A percentile compares a stretch with the other conserved stretches of the same genome.
Evolutionary conservation across 2,329 filamentous ascomycete species (phyloP).

Genomic region (Neocucurbitaria cava): DNA sequence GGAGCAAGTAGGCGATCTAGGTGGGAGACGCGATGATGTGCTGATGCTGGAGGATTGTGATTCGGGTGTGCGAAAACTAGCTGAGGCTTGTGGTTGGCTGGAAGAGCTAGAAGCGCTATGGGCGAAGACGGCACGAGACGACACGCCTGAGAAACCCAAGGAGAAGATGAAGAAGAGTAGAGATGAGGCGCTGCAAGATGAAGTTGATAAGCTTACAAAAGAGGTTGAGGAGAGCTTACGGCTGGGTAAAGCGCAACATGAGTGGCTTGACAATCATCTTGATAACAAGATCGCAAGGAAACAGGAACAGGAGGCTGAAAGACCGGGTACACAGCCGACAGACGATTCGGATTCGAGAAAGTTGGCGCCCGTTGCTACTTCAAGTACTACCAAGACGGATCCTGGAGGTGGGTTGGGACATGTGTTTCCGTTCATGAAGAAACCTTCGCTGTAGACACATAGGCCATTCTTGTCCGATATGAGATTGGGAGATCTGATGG

Average conservation of each 20-base stretch:
- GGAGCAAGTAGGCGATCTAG: conserved; percentile 81
- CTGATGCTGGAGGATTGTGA: conserved; percentile 84
- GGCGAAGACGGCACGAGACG: conserved; percentile 63
- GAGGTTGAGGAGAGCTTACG: conserved; percentile 64
- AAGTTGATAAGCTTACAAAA: conserved; percentile 64
- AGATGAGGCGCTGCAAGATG: conserved; percentile 64
- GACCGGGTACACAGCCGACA: conserved; percentile 5
- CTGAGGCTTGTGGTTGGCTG: conserved; percentile 81
- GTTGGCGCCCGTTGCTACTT: conserved; percentile 13
- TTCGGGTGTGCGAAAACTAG: conserved; percentile 77
- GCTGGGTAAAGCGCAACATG: conserved; percentile 34
- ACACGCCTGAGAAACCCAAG: conserved; percentile 42
- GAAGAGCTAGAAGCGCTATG: conserved; percentile 82
- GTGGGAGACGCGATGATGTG: conserved; percentile 82
- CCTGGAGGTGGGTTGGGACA: conserved; percentile 28
- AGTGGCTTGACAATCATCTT: conserved; percentile 44
- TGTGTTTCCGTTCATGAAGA: conserved; percentile 41
- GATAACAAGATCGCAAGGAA: conserved; percentile 37
- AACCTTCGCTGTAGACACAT: conserved; percentile 54
- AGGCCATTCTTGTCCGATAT: not conserved
- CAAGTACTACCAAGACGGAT: conserved; percentile 2
- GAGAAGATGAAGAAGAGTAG: conserved; percentile 53
- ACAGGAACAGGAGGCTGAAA: conserved; percentile 10
- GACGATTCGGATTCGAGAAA: conserved; percentile 9
- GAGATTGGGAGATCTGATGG: too few species aligned